Percentiles rank a stretch among this genome's conserved stretches.
Conservation (phyloP, 305 asterid genomes). For the Fraxinus floribunda region DNA sequence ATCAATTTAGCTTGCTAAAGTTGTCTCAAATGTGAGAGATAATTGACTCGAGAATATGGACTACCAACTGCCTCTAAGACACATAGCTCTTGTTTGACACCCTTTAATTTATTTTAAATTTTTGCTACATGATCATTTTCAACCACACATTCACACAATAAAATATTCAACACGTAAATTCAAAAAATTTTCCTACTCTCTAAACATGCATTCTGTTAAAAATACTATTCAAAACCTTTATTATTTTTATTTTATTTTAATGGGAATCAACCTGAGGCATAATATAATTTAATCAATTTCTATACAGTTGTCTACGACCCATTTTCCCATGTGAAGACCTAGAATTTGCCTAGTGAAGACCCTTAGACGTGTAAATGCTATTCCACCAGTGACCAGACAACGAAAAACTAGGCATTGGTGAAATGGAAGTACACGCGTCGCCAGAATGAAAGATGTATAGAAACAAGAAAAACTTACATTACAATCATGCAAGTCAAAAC, state of each 20-base stretch:
- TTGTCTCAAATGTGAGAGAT: neutral
- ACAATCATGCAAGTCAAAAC: conserved; percentile 38
- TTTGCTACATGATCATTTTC: neutral
- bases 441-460: neutral
- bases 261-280: neutral
- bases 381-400: neutral
- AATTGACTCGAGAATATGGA: neutral
- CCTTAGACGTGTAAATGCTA: neutral
- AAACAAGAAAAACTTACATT: conserved; percentile 49
- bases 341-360: neutral
- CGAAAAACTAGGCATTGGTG: neutral
- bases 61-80: neutral
- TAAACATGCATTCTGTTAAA: neutral
- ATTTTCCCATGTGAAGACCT: neutral
- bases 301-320: neutral
- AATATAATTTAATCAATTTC: neutral
- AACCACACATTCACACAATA: neutral
- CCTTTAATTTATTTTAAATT: neutral
- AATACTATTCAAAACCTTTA: neutral
- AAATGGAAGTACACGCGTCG: neutral
- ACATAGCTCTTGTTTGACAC: neutral
- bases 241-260: neutral
- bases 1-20: neutral
- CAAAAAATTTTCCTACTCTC: neutral
- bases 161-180: neutral